Evolutionary conservation across 2,329 filamentous ascomycete species (phyloP).

Genomic region (Cladobotryum mycophilum): DNA sequence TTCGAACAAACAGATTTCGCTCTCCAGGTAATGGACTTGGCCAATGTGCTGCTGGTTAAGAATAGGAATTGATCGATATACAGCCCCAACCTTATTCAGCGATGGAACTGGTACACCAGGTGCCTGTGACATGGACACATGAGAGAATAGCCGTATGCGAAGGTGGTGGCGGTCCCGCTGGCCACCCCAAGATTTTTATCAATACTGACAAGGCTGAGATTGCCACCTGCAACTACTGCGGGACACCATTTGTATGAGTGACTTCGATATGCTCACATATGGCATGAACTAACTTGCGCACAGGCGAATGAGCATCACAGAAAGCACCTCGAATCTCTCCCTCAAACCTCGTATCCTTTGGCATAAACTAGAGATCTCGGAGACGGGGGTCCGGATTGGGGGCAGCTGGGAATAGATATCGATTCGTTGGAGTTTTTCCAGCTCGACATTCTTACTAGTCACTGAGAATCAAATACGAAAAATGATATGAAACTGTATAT

Average conservation of each 20-base stretch:
- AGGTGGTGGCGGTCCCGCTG: conserved; percentile 81
- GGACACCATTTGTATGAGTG: conserved; percentile 75
- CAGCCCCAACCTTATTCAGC: conserved; percentile 85
- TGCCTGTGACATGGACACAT: conserved; percentile 89
- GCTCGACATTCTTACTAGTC: conserved; percentile 6
- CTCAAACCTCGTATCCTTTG: conserved; percentile 76
- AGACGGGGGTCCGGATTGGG: conserved; percentile 2
- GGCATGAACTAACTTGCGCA: background rate
- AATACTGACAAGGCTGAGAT: conserved; percentile 98
- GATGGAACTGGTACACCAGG: conserved; percentile 92
- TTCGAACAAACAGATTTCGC: conserved; percentile 97
- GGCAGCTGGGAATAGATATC: conserved; percentile 1
- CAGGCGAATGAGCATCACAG: conserved; percentile 89
- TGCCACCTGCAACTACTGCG: conserved; percentile 84
- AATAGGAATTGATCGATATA: conserved; percentile 2
- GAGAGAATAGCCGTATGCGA: conserved; percentile 78
- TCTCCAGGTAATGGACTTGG: conserved; percentile 60
- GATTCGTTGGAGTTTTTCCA: background rate
- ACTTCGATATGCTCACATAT: background rate
- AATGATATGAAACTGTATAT: conserved; percentile 10
- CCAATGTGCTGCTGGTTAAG: background rate
- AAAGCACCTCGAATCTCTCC: conserved; percentile 74
- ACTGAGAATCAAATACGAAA: conserved; percentile 2
- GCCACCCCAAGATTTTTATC: conserved; percentile 93
- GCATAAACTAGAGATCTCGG: conserved; percentile 31